Evolutionary conservation across 2,329 filamentous ascomycete genomes (phyloP).

Genomic region (Ceratocystis papillata): DNA sequence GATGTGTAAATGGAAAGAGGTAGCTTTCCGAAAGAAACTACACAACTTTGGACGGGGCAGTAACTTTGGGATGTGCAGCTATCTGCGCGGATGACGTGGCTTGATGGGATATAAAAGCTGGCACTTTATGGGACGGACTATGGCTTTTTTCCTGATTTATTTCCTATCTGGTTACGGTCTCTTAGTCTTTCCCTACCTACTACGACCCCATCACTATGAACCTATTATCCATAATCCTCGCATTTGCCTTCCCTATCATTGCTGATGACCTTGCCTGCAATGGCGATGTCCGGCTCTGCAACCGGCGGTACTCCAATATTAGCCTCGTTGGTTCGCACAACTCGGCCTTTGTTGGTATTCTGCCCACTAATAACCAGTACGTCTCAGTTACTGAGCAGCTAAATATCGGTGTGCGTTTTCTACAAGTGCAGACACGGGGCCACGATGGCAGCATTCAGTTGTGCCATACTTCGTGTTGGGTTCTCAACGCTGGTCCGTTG

Average conservation of each 20-base stretch:
- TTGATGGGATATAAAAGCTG: neutral
- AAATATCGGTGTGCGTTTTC: constrained; percentile 50
- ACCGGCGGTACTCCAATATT: constrained; percentile 47
- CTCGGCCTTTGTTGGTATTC: constrained; percentile 49
- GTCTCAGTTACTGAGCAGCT: constrained; percentile 48
- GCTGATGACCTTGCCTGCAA: constrained; percentile 39
- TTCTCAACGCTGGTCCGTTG: constrained; percentile 49
- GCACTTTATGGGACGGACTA: neutral
- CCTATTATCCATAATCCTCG: neutral
- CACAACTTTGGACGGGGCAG: neutral
- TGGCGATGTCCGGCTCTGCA: constrained; percentile 45
- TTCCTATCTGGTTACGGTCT: neutral
- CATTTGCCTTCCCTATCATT: neutral
- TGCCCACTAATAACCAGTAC: constrained; percentile 49
- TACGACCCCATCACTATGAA: neutral
- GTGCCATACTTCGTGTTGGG: constrained; percentile 53
- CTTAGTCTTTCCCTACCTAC: neutral
- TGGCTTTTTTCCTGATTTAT: neutral
- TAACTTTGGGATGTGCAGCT: neutral
- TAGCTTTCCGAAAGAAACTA: neutral
- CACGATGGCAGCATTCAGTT: constrained; percentile 43
- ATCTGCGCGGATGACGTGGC: neutral
- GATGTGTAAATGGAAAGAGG: neutral
- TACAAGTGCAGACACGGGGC: constrained; percentile 54
- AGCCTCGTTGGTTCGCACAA: constrained; percentile 56